Evolutionary conservation across 495 filamentous ascomycete species (phyloP).

Genomic region (Ramalina peruviana): DNA sequence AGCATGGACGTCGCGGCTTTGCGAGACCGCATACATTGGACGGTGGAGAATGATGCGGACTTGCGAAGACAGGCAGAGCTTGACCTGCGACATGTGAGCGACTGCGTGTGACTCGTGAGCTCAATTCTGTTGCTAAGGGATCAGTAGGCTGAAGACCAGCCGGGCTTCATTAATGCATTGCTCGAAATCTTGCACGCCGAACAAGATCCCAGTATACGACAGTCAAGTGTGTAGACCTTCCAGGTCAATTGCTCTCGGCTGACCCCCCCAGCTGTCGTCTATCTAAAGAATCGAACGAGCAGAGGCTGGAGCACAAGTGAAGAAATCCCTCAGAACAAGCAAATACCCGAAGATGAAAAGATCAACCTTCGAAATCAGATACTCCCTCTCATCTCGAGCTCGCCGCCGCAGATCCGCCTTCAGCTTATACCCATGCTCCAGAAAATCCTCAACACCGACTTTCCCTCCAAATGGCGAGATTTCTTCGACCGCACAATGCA

Average conservation of each 20-base stretch:
- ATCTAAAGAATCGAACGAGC: constrained; percentile 91
- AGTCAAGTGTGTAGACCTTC: constrained; percentile 54
- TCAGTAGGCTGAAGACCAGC: constrained; percentile 71
- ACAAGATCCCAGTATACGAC: constrained; percentile 65
- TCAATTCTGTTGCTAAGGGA: neutral
- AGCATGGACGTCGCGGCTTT: constrained; percentile 80
- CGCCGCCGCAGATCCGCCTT: constrained; percentile 64
- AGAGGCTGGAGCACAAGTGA: constrained; percentile 76
- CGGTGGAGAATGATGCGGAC: constrained; percentile 74
- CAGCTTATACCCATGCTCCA: constrained; percentile 89
- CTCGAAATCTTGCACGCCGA: constrained; percentile 82
- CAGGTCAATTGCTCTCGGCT: neutral
- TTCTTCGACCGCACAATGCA: constrained; percentile 86
- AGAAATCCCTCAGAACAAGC: constrained; percentile 42
- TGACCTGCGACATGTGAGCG: constrained; percentile 80
- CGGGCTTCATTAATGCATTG: constrained; percentile 81
- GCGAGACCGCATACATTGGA: constrained; percentile 75
- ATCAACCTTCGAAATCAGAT: constrained; percentile 72
- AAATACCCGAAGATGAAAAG: constrained; percentile 82
- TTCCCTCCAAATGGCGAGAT: constrained; percentile 82
- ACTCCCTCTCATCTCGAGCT: constrained; percentile 72
- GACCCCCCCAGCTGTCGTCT: constrained; percentile 63
- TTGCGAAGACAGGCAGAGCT: constrained; percentile 75
- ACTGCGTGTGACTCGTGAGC: no score
- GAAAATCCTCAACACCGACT: constrained; percentile 90